These are phyloP conservation scores for Prillingera fragicola DNA, from an alignment of 1,284 basidiomycete genomes.

Conservation along the genomic window DNA sequence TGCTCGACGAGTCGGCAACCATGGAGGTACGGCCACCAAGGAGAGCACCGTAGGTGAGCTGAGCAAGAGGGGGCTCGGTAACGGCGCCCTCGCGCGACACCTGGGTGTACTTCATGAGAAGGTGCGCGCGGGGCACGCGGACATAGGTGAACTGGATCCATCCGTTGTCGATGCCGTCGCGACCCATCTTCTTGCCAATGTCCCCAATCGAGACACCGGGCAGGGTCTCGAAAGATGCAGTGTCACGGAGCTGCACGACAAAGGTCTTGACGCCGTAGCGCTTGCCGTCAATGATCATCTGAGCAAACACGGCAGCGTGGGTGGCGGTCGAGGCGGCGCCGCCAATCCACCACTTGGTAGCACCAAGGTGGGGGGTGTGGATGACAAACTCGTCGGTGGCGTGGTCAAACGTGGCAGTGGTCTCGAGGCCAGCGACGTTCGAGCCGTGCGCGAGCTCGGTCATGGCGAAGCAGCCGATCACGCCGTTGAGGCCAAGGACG, in stretches of 20 bases:
- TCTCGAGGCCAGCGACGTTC: conserved; percentile 57
- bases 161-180: conserved; percentile 54
- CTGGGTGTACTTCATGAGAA: conserved; percentile 60
- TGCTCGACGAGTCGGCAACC: conserved; percentile 54
- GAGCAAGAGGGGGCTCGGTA: conserved; percentile 52
- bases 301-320: conserved; percentile 56
- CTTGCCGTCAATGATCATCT: conserved; percentile 54
- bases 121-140: conserved; percentile 54
- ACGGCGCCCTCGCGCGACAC: conserved; percentile 49
- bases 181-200: conserved; percentile 58
- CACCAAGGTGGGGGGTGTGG: conserved; percentile 54
- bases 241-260: conserved; percentile 54
- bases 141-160: conserved; percentile 54
- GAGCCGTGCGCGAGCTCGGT: conserved; percentile 51
- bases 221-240: conserved; percentile 50
- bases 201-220: conserved; percentile 57
- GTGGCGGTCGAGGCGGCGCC: conserved; percentile 57
- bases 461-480: conserved; percentile 58
- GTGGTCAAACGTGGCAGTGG: conserved; percentile 55
- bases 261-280: conserved; percentile 56
- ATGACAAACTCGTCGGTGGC: conserved; percentile 55
- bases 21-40: conserved; percentile 55
- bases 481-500: conserved; percentile 53
- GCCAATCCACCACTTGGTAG: conserved; percentile 57
- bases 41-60: conserved; percentile 56